phyloP scores from a whole-genome alignment of 2,329 filamentous ascomycete species.

The Magnaporthiopsis incrustans region DNA sequence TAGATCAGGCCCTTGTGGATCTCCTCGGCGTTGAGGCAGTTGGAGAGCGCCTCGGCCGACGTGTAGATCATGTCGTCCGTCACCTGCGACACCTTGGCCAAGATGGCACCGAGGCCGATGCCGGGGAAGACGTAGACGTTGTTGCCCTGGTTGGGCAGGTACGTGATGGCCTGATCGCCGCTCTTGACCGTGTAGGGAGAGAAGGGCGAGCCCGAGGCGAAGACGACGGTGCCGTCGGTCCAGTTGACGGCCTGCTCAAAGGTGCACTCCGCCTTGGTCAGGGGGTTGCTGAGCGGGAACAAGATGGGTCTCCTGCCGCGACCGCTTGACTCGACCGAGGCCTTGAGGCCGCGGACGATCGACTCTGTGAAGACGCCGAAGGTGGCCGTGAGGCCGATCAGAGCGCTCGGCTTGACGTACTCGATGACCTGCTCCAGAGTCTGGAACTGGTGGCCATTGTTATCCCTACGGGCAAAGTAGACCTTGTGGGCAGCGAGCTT shows the following conservation, averaged over 20 bases:
- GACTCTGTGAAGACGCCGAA: conserved; percentile 89
- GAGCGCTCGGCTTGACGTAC: conserved; percentile 87
- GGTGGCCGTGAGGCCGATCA: conserved; percentile 90
- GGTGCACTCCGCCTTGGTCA: conserved; percentile 94
- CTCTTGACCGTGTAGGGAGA: conserved; percentile 58
- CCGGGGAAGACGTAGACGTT: conserved; percentile 93
- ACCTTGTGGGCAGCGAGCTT: conserved; percentile 85
- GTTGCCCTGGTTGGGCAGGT: conserved; percentile 79
- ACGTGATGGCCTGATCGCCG: conserved; percentile 52
- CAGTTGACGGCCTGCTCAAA: conserved; percentile 87
- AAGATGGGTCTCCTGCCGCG: conserved; percentile 76
- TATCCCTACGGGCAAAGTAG: conserved; percentile 59
- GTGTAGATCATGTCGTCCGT: conserved; percentile 98
- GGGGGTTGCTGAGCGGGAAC: conserved; percentile 94
- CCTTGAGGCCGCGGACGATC: conserved; percentile 65
- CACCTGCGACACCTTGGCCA: conserved; percentile 77
- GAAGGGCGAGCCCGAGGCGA: conserved; percentile 94
- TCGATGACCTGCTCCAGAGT: conserved; percentile 86
- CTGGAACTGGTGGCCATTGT: conserved; percentile 62
- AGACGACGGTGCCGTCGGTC: conserved; percentile 87
- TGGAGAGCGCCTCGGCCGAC: conserved; percentile 73
- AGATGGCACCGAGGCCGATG: conserved; percentile 85
- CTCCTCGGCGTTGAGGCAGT: conserved; percentile 73
- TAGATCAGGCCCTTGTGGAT: conserved; percentile 79
- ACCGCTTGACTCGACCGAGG: conserved; percentile 53